Conservation (phyloP, 202 grass and related monocot species). For the Thinopyrum obtusiflorum region DNA sequence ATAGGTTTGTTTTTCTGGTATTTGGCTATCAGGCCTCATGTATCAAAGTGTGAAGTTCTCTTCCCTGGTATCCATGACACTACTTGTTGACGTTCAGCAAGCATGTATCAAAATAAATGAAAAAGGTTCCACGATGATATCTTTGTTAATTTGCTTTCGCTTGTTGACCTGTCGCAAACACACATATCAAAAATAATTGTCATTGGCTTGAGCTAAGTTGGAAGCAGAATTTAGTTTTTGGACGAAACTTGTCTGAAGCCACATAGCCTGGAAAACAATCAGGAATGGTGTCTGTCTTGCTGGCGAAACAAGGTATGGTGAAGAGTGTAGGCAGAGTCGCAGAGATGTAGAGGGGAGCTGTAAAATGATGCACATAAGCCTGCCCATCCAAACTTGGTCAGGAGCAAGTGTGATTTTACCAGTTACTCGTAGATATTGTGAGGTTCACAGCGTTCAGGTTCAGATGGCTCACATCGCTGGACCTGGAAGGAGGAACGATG, state of each 20-base stretch:
- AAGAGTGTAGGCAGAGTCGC: constrained; percentile 25
- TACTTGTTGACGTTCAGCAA: background rate
- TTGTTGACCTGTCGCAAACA: too few relatives aligned
- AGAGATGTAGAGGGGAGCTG: background rate
- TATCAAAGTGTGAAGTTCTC: too few relatives aligned
- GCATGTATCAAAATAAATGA: background rate
- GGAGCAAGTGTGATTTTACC: too few relatives aligned
- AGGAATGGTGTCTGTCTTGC: background rate
- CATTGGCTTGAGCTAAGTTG: background rate
- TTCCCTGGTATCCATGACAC: background rate
- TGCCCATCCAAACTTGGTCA: background rate
- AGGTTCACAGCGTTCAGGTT: too few relatives aligned
- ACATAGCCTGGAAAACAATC: background rate
- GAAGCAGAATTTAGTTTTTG: background rate
- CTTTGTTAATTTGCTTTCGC: background rate
- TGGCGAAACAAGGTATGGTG: background rate
- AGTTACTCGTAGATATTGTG: too few relatives aligned
- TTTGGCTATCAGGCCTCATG: background rate
- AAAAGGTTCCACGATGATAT: background rate
- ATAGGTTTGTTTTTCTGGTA: background rate
- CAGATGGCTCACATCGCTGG: background rate
- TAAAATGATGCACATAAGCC: background rate
- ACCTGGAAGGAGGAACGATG: background rate
- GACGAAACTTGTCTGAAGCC: background rate
- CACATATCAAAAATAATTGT: background rate